A percentile compares a stretch with the other conserved stretches of the same genome.
phyloP scores from a whole-genome alignment of 2,329 filamentous ascomycete species.

The Penicillium hordei region DNA sequence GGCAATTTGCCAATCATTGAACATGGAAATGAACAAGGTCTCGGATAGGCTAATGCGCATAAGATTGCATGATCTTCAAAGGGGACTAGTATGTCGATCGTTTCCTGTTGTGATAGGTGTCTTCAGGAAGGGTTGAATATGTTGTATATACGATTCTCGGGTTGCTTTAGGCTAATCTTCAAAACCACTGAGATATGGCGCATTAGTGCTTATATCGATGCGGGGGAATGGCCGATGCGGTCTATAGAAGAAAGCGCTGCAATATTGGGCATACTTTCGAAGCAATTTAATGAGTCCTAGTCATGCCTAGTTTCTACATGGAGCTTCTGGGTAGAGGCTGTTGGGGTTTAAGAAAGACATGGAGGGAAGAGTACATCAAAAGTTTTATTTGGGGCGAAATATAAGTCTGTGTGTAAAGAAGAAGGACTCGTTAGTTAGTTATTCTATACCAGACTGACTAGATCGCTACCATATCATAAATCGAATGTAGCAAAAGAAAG shows the following conservation, averaged over 20 bases:
- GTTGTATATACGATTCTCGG: background rate
- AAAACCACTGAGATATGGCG: no score
- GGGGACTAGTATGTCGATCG: slow-evolving; percentile 3
- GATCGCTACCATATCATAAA: background rate
- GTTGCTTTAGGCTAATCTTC: background rate
- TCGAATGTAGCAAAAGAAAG: no score
- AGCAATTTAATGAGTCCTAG: no score
- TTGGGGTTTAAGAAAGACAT: background rate
- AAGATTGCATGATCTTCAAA: background rate
- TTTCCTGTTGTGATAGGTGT: background rate
- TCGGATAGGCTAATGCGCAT: background rate
- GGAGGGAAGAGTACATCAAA: no score
- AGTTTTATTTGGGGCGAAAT: background rate
- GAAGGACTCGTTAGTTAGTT: accelerated
- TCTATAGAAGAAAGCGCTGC: background rate
- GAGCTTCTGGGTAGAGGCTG: background rate
- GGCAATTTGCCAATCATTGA: background rate
- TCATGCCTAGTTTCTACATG: no score
- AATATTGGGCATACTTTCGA: background rate
- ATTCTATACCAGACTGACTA: background rate
- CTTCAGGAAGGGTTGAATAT: background rate
- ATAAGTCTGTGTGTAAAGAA: no score
- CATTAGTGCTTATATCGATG: background rate
- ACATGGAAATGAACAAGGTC: background rate
- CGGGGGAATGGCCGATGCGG: background rate